These are phyloP conservation scores for Didymella lethalis DNA, from an alignment of 2,329 filamentous ascomycete species.

Conservation along the genomic window DNA sequence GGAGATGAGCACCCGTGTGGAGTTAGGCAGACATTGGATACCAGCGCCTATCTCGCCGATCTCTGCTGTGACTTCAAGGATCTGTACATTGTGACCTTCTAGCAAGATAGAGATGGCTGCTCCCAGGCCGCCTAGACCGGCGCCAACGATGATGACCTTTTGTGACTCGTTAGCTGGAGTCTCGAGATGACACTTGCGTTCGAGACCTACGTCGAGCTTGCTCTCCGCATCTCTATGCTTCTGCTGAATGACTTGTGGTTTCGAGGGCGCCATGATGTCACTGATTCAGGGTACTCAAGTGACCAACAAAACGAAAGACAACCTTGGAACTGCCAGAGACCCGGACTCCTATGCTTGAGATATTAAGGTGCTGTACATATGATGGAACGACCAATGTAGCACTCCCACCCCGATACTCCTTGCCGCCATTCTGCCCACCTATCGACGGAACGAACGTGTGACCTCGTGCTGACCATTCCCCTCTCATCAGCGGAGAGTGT, in stretches of 20 bases:
- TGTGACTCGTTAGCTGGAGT: background rate
- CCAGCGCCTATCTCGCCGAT: slow-evolving; percentile 61
- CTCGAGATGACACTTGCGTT: background rate
- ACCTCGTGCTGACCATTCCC: slow-evolving; percentile 20
- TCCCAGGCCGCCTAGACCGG: slow-evolving; percentile 63
- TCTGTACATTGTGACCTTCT: slow-evolving; percentile 57
- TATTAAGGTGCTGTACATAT: slow-evolving; percentile 14
- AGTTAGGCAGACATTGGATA: slow-evolving; percentile 61
- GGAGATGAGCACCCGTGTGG: slow-evolving; percentile 56
- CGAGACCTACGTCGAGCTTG: slow-evolving; percentile 37
- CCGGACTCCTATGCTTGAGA: background rate
- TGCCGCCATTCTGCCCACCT: slow-evolving; percentile 38
- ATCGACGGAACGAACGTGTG: slow-evolving; percentile 23
- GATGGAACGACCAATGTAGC: slow-evolving; percentile 13
- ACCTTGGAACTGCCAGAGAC: background rate
- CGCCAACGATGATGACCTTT: slow-evolving; percentile 62
- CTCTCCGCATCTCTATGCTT: slow-evolving; percentile 34
- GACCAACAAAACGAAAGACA: background rate
- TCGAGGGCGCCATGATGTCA: slow-evolving; percentile 39
- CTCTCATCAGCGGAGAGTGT: slow-evolving; percentile 10
- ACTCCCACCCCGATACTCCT: slow-evolving; percentile 14
- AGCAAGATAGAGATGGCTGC: slow-evolving; percentile 59
- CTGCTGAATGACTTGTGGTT: slow-evolving; percentile 39
- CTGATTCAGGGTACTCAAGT: background rate
- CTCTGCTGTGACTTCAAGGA: slow-evolving; percentile 58